Conservation (phyloP, 2,329 filamentous ascomycete genomes). For the Berkeleyomyces rouxiae region DNA sequence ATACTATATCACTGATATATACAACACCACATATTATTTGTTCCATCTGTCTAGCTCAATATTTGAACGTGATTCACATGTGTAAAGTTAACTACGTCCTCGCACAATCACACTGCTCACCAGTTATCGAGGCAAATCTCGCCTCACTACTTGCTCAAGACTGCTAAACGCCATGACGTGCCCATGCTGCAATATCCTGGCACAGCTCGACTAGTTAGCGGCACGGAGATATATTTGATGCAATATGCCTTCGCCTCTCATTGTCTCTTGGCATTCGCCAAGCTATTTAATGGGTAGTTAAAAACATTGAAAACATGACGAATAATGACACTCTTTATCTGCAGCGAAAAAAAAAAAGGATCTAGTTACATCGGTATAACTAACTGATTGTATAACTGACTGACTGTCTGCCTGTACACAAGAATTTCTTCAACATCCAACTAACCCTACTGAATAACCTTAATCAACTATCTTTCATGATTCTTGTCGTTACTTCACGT, state of each 20-base stretch:
- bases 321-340: neutral
- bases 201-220: neutral
- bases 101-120: too few species aligned
- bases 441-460: neutral
- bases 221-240: too few species aligned
- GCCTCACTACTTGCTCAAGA: neutral
- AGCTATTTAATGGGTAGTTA: neutral
- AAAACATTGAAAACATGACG: neutral
- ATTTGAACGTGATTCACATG: neutral
- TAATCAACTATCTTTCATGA: neutral
- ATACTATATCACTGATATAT: neutral
- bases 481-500: slow-evolving; percentile 14
- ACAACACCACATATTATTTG: neutral
- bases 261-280: neutral
- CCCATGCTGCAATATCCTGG: neutral
- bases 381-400: too few species aligned
- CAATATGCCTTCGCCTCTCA: neutral
- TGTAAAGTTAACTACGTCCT: too few species aligned
- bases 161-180: neutral
- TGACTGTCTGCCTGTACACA: too few species aligned
- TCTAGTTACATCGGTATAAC: too few species aligned
- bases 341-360: too few species aligned
- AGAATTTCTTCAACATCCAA: neutral
- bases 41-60: neutral
- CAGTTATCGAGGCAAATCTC: too few species aligned